These are phyloP conservation scores for Pyrus communis DNA, from an alignment of 306 rosid genomes.

Conservation along the genomic window DNA sequence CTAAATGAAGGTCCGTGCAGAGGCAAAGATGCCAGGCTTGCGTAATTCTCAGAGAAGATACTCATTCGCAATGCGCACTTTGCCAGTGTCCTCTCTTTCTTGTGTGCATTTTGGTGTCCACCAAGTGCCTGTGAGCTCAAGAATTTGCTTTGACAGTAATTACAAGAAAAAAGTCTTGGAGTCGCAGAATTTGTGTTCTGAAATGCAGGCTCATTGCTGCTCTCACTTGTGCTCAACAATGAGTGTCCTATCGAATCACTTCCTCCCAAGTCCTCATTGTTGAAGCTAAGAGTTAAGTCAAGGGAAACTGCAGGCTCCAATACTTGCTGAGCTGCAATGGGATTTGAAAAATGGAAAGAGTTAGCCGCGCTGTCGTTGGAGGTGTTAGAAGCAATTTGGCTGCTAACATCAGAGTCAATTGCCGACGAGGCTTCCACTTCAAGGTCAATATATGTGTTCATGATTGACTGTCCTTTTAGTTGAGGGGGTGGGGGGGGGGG, in stretches of 20 bases:
- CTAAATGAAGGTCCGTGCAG: conserved; percentile 64
- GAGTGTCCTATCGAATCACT: conserved; percentile 51
- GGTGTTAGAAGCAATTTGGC: conserved; percentile 79
- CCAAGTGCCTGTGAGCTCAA: conserved; percentile 95
- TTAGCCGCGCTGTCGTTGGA: conserved; percentile 37
- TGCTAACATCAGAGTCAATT: conserved; percentile 65
- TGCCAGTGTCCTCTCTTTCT: conserved; percentile 75
- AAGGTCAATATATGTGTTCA: conserved; percentile 63
- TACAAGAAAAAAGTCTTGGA: conserved; percentile 70
- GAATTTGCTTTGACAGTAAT: conserved; percentile 84
- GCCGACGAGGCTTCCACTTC: conserved; percentile 62
- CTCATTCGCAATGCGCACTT: conserved; percentile 86
- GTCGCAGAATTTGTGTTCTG: conserved; percentile 33
- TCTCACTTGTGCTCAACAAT: conserved; percentile 79
- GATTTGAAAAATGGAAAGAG: conserved; percentile 20
- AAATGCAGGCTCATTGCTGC: conserved; percentile 63
- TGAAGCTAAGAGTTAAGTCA: conserved; percentile 63
- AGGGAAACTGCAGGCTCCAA: conserved; percentile 36
- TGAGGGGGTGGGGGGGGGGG: conserved; percentile 4
- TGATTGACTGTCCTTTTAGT: conserved; percentile 13
- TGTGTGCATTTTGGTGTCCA: conserved; percentile 93
- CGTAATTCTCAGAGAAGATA: conserved; percentile 56
- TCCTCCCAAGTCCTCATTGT: conserved; percentile 26
- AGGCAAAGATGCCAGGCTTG: conserved; percentile 67
- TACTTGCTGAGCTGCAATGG: conserved; percentile 17